These are phyloP conservation scores for Aquilaria agallochum DNA, from an alignment of 441 rosid genomes.

Conservation along the genomic window DNA sequence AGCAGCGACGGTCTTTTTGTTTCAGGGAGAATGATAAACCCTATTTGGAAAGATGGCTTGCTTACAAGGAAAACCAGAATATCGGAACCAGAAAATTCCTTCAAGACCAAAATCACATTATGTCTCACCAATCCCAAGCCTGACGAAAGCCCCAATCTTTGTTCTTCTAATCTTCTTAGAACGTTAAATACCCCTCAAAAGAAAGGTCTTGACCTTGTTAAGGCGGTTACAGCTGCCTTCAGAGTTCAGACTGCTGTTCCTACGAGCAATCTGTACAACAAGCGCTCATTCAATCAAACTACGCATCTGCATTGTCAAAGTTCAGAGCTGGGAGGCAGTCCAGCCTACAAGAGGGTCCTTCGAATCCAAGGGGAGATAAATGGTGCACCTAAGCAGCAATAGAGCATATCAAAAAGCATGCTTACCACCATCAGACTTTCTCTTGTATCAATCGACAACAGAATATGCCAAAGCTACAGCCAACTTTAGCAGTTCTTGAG, in stretches of 20 bases:
- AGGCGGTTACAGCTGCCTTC: conserved; percentile 42
- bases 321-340: conserved; percentile 48
- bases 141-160: conserved; percentile 33
- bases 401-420: conserved; percentile 67
- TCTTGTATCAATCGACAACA: conserved; percentile 24
- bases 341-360: conserved; percentile 54
- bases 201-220: conserved; percentile 63
- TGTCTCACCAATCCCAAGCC: conserved; percentile 62
- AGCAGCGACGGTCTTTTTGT: conserved; percentile 1
- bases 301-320: conserved; percentile 60
- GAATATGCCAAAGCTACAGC: conserved; percentile 34
- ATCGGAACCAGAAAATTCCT: conserved; percentile 53
- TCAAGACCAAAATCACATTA: conserved; percentile 68
- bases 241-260: conserved; percentile 56
- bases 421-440: conserved; percentile 41
- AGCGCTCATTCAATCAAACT: conserved; percentile 30
- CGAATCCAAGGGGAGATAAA: conserved; percentile 41
- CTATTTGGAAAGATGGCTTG: conserved; percentile 26
- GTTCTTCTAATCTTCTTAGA: conserved; percentile 30
- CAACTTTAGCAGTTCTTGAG: conserved; percentile 34
- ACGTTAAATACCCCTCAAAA: conserved; percentile 80
- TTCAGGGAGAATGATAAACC: conserved; percentile 71
- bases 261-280: not conserved
- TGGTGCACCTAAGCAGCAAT: conserved; percentile 42
- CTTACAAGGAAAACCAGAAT: conserved; percentile 64